Conservation (phyloP, 2,329 filamentous ascomycete genomes). For the Aurifilum marmelostoma region DNA sequence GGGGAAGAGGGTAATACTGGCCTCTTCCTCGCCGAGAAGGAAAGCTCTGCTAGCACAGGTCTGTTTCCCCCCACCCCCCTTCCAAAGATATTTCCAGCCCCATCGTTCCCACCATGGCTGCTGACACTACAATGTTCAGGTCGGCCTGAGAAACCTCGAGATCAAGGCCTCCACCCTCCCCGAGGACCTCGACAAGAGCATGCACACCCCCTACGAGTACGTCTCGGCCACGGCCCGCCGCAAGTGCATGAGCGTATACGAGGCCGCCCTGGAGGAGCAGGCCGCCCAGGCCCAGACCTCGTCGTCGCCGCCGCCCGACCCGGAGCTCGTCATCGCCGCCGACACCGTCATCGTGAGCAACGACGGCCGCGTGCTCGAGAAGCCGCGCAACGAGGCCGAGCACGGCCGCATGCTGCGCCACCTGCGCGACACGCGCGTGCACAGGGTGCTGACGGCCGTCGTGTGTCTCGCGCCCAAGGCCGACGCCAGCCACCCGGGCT, state of each 20-base stretch:
- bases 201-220: slow-evolving; percentile 83
- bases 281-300: slow-evolving; percentile 37
- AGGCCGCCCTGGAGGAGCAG: slow-evolving; percentile 47
- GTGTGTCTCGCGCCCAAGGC: slow-evolving; percentile 81
- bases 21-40: slow-evolving; percentile 84
- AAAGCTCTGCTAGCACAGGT: slow-evolving; percentile 79
- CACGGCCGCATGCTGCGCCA: slow-evolving; percentile 83
- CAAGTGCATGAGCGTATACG: slow-evolving; percentile 78
- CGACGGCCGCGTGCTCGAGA: slow-evolving; percentile 82
- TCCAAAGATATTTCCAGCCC: no score
- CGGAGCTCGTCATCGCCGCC: slow-evolving; percentile 82
- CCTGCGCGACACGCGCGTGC: slow-evolving; percentile 74
- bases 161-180: slow-evolving; percentile 80
- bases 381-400: slow-evolving; percentile 79
- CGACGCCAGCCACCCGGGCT: slow-evolving; percentile 82
- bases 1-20: slow-evolving; percentile 81
- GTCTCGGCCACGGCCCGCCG: slow-evolving; percentile 82
- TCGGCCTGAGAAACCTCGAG: slow-evolving; percentile 82
- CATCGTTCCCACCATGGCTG: background rate
- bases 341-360: slow-evolving; percentile 87
- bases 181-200: slow-evolving; percentile 80
- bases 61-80: slow-evolving; percentile 12
- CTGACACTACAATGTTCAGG: slow-evolving; percentile 46
- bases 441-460: slow-evolving; percentile 86
- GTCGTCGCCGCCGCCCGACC: slow-evolving; percentile 56